Evolutionary conservation across 352 stramenopile species (phyloP), one percentile per base, ranked within the genome.

Genomic region (Lagenidium giganteum): DNA sequence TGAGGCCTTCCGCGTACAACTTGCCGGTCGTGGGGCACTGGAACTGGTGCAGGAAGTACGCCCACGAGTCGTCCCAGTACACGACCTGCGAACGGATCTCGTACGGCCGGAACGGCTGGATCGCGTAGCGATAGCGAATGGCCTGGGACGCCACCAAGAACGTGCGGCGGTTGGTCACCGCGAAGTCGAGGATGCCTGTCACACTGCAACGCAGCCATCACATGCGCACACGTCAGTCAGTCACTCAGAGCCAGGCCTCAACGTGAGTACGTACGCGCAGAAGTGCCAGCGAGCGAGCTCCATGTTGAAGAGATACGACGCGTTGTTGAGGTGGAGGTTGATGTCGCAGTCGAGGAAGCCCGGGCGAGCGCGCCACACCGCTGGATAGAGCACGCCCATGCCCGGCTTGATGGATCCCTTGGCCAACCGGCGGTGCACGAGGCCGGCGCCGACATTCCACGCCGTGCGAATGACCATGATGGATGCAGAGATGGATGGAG

Each of bases 231-330:
- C n/a, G n/a, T n/a, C n/a, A n/a, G n/a, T n/a, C n/a, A n/a, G n/a
- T n/a, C n/a, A n/a, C n/a, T n/a, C n/a, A n/a, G n/a, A n/a, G n/a
- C n/a, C n/a, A 17, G 20, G 21, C n/a, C n/a, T n/a, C n/a, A n/a
- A n/a, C n/a, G n/a, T n/a, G n/a, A n/a, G 5, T 4, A 55, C 61
- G 38, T 54, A 85, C 72, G 61, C 70, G 1, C 50, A 66, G 29
- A 84, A 64, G 42, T 86, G 67, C 76, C 76, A 89, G 18, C 76
- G 74, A n/a, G 76, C 76, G 18, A 89, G 70, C 53, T 89, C 76
- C 62, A 81, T 83, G 47, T 48, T 67, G 62, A 75, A 87, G 27
- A 87, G 47, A 36, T 77, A 87, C 8, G 66, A 67, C 14, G 76
- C 50, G 42, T 89, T 89, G 67, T 89, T 89, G 12, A 87, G 45